Conservation (phyloP, 2,329 filamentous ascomycete genomes). For the Setomelanomma holmii region DNA sequence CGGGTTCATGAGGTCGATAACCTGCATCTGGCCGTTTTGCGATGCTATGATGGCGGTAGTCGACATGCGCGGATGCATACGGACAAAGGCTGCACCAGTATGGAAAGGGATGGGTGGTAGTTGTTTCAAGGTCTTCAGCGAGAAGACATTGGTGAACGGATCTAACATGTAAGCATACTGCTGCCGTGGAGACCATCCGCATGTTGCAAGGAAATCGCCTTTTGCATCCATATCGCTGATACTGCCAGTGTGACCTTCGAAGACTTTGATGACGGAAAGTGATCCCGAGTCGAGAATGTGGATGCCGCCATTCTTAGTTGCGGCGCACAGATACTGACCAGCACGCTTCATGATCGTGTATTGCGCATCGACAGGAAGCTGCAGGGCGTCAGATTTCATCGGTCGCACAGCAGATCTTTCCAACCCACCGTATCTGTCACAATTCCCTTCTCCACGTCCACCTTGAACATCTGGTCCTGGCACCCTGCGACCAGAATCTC, state of each 20-base stretch:
- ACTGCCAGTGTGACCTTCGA: conserved; percentile 86
- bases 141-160: conserved; percentile 92
- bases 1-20: conserved; percentile 93
- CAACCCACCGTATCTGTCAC: conserved; percentile 50
- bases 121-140: conserved; percentile 87
- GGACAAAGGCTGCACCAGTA: conserved; percentile 89
- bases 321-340: conserved; percentile 86
- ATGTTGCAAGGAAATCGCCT: conserved; percentile 93
- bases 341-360: conserved; percentile 94
- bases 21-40: conserved; percentile 90
- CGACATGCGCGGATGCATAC: conserved; percentile 94
- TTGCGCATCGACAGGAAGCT: conserved; percentile 74
- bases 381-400: conserved; percentile 41
- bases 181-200: conserved; percentile 87
- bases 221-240: conserved; percentile 98
- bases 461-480: conserved; percentile 83
- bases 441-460: conserved; percentile 66
- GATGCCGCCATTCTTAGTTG: conserved; percentile 80
- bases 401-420: neutral
- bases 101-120: conserved; percentile 92
- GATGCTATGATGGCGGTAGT: conserved; percentile 95
- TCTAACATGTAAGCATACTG: conserved; percentile 83
- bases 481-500: conserved; percentile 88
- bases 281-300: conserved; percentile 83
- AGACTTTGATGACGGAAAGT: conserved; percentile 81